Evolutionary conservation across 441 rosid genomes (phyloP).

Genomic region (Arabidopsis hybrid): DNA sequence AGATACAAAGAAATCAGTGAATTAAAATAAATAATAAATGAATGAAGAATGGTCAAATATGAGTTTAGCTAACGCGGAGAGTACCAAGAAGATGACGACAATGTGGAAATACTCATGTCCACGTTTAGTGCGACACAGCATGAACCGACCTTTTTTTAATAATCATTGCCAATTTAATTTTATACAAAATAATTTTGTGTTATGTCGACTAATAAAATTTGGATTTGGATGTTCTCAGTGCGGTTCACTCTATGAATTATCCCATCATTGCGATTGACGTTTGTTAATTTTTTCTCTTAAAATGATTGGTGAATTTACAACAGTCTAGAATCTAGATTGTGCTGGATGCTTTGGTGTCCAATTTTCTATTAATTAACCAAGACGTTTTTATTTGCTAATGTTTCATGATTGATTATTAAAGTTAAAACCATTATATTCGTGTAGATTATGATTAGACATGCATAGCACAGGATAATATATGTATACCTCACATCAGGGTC

Average conservation of each 20-base stretch:
- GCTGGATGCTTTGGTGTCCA: constrained; percentile 5
- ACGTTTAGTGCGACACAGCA: constrained; percentile 47
- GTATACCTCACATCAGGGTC: constrained; percentile 1
- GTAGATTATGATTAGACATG: constrained; percentile 22
- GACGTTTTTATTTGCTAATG: constrained; percentile 6
- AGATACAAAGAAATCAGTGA: background rate
- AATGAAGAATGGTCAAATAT: constrained; percentile 24
- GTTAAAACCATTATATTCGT: background rate
- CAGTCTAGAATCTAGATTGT: constrained; percentile 29
- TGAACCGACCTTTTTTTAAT: constrained; percentile 30
- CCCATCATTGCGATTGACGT: constrained; percentile 35
- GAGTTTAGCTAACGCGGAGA: constrained; percentile 30
- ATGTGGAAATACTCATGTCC: constrained; percentile 37
- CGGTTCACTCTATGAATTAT: constrained; percentile 31
- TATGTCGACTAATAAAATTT: constrained; percentile 21
- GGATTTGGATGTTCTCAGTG: constrained; percentile 36
- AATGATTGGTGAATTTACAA: constrained; percentile 32
- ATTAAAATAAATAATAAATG: background rate
- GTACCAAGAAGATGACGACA: background rate
- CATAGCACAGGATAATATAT: background rate
- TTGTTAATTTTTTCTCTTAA: constrained; percentile 6
- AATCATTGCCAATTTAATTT: constrained; percentile 24
- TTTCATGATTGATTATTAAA: background rate
- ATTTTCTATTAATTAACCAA: background rate
- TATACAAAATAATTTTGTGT: constrained; percentile 1